Base-by-base conservation (phyloP, 1,284 basidiomycete genomes). In the Ceratobasidium sp. region DNA sequence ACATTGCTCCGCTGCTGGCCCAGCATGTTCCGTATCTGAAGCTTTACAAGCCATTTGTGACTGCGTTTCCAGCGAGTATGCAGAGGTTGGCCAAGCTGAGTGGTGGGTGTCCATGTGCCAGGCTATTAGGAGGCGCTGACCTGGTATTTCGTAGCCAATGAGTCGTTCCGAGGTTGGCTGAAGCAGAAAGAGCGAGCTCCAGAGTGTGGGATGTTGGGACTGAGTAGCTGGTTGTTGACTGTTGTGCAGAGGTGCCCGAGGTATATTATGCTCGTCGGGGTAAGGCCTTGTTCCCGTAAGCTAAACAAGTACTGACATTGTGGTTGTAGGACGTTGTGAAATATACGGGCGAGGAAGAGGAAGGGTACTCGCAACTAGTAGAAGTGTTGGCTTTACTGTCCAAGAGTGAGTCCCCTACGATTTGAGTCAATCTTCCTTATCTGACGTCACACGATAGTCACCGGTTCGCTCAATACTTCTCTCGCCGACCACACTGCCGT, bases 191-290 rank as follows among this genome's bases (percentile, higher is more conserved):
- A 93, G 81, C 82, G 84, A 4, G 87, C 92, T 77, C 86, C 88
- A 7, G 84, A 85, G n/a, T 92, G 92, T 79, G 87, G 88, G 54
- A 89, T 88, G 81, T 84, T 95, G 61, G 90, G 90, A 77, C 83
- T 96, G 34, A 84, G 89, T 14, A 92, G 94, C 78, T 94, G 94
- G 90, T 85, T 96, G n/a, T 84, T 96, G 72, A 93, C 90, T 5
- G 89, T 94, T 62, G 90, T 96, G 0, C 94, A 96, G 82, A 86
- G 94, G 59, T 94, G 94, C 80, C 94, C 94, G 11, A 86, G 94
- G 74, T 96, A 95, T 79, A 84, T 94, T 6, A 85, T 96, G 14
- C 83, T 96, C 5, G 85, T 96, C 63, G 91, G 90, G 76, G 79
- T 79, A 27, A 31, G 74, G 24, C n/a, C 2, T n/a, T 63, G 24